Base-by-base conservation (phyloP, 345 rosid species). In the Arabidopsis arenosa region DNA sequence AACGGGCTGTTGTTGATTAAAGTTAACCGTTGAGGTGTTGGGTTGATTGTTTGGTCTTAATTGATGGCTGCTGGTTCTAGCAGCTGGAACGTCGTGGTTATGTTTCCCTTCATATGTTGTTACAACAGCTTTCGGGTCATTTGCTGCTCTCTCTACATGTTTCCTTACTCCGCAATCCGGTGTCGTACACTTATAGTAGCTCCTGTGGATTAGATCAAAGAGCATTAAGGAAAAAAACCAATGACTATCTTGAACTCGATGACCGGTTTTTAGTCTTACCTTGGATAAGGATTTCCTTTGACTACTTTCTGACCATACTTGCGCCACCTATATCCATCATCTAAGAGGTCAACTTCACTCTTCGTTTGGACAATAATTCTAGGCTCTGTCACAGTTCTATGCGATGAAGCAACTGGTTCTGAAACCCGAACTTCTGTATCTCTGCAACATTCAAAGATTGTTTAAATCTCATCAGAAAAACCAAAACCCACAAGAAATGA, bases 281-380 rank as follows among this genome's bases (percentile, higher is more conserved):
- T 89, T 37, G 97, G 98, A 77, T 88, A 83, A 61, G 89, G 97
- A 85, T 93, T 93, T 73, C 97, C 96, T 79, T 93, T 93, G 66
- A 93, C 98, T 60, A 89, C 91, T 82, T 93, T 93, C 85, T 93
- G 98, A 17, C 96, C 98, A 78, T 93, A 91, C 81, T 93, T 93
- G 70, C 92, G 97, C 93, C 98, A 93, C 59, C 92, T 86, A 75
- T 84, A 93, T 66, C 98, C 97, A 61, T 93, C 98, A 55, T 93
- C 98, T 83, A 93, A 75, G 53, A 93, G 93, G 78, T 93, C 97
- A 82, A 93, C 98, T 85, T 93, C 93, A 70, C 98, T 91, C 45
- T 70, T 93, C 7, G 97, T 91, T 81, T 93, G 98, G 72, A 93
- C 92, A 68, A 93, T 86, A 65, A 93, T 93, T 82, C 89, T 82